A percentile compares a stretch with the other conserved stretches of the same genome.
phyloP scores from a whole-genome alignment of 805 yeast genomes.

The Schizosaccharomyces pombe region ASM294v3 CU329670.1:2412501-2413000 shows the following conservation, averaged over 20 bases:
- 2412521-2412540: not conserved
- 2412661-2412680: not conserved
- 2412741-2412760: not conserved
- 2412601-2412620: not conserved
- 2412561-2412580: not conserved
- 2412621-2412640: not conserved
- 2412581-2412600: not conserved
- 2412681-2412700: not conserved
- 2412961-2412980: too few species aligned
- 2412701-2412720: not conserved
- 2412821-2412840: too few species aligned
- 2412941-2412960: not conserved
- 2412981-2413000: not conserved
- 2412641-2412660: not conserved
- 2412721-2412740: not conserved
- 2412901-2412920: too few species aligned
- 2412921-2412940: too few species aligned
- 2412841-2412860: too few species aligned
- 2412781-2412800: too few species aligned
- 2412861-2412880: too few species aligned
- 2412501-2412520: not conserved
- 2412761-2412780: too few species aligned
- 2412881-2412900: too few species aligned
- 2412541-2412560: not conserved
- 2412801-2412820: too few species aligned